These are phyloP conservation scores for Kwoniella europaea DNA, from an alignment of 768 basidiomycete species.

Conservation along the genomic window DNA sequence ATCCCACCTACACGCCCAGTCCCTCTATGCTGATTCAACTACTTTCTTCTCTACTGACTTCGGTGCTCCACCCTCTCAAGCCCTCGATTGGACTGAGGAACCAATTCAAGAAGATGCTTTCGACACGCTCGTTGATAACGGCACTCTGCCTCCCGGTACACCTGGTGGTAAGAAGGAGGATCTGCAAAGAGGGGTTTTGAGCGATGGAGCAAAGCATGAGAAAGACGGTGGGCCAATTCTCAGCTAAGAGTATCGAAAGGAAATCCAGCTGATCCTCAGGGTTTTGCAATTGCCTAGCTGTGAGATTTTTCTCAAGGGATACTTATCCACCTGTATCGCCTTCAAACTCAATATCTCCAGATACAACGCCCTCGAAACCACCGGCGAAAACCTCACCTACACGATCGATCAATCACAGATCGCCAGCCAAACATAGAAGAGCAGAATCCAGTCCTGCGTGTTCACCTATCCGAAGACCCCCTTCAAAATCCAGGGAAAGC, in stretches of 20 bases:
- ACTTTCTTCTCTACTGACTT: conserved; percentile 20
- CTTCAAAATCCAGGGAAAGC: background rate
- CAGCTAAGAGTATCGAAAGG: background rate
- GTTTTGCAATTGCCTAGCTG: conserved; percentile 13
- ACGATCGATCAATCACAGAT: background rate
- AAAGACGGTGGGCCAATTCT: conserved; percentile 30
- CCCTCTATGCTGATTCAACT: conserved; percentile 20
- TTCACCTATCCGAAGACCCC: background rate
- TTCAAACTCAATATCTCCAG: conserved; percentile 6
- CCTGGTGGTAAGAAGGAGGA: conserved; percentile 42
- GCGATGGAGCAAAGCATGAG: conserved; percentile 35
- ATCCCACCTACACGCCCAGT: conserved; percentile 16
- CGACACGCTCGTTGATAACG: conserved; percentile 25
- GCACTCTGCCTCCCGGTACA: conserved; percentile 40
- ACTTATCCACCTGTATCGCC: conserved; percentile 30
- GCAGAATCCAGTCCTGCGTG: conserved; percentile 21
- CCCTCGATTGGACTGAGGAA: background rate
- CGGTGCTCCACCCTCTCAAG: background rate
- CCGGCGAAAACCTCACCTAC: background rate
- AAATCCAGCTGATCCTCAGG: background rate
- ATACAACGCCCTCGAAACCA: conserved; percentile 13
- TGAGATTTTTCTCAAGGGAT: conserved; percentile 51
- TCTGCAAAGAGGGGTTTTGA: conserved; percentile 25
- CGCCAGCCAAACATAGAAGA: conserved; percentile 19
- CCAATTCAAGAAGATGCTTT: conserved; percentile 27